Evolutionary conservation across 208 protist genomes (phyloP), one percentile per base, ranked within the genome.

Genomic region (Leptomonas pyrrhocoris): DNA sequence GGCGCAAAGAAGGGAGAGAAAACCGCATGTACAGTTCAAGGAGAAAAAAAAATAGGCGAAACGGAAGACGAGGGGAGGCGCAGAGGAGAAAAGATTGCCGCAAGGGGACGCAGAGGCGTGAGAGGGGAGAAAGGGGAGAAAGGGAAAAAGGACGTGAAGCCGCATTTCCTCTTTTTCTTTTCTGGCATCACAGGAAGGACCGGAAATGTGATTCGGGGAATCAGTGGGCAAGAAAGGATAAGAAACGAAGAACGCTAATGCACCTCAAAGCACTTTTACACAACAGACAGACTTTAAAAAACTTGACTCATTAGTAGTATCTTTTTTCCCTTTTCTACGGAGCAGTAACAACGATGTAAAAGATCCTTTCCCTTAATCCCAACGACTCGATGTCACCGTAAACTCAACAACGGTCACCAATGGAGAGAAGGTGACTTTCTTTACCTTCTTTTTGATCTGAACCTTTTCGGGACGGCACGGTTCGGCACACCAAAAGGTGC

Each of bases 401-500:
- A 77, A 77, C 57, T 77, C 71, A 12, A 77, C 57, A 25, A 77
- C 64, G 2, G 71, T 51, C 13, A 77, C 71, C 6, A 77, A 27
- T 2, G 71, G 63, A 19, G 71, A 77, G 34, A 77, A 77, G 31
- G 71, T 71, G 15, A 77, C 71, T 28, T 54, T 55, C 40, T 77
- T 77, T 30, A 38, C 48, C 27, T 56, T 61, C 19, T 65, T 77
- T 23, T 60, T 58, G 18, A 61, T 40, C 46, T 43, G 21, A 16
- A 58, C 49, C 25, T 67, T 59, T 38, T 77, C 71, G 11, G 71
- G 63, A 15, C 64, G 71, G 34, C 63, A 71, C 13, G 71, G 64
- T 40, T 70, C 71, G 34, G 63, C 71, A 38, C 71, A 77, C 71
- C 71, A 77, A 48, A 58, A 77, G 7, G 56, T 56, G 5, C 71